phyloP scores from a whole-genome alignment of 345 rosid genomes.

The Sisymbrium altissimum region DNA sequence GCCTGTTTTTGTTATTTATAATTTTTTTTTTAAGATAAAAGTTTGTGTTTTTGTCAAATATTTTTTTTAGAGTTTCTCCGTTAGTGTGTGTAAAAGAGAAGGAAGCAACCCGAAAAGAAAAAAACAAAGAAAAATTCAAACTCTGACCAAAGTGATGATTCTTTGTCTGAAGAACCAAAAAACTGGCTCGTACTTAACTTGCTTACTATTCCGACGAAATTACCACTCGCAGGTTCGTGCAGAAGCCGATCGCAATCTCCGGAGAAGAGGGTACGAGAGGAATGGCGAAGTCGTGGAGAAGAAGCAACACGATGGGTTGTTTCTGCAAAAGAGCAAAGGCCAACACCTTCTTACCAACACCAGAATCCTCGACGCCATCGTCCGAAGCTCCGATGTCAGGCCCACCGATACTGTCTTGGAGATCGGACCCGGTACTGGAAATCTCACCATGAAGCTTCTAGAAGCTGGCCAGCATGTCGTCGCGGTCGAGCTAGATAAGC shows the following conservation, averaged over 20 bases:
- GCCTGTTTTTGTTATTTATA: no score
- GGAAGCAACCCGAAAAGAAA: neutral
- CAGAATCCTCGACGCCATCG: conserved; percentile 68
- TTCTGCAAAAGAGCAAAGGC: conserved; percentile 73
- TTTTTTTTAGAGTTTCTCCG: no score
- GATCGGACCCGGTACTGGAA: conserved; percentile 93
- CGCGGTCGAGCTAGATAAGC: conserved; percentile 68
- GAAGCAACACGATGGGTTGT: conserved; percentile 37
- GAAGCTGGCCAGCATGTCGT: conserved; percentile 54
- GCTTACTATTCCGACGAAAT: conserved; percentile 20
- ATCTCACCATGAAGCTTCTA: conserved; percentile 81
- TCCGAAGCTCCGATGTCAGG: conserved; percentile 46
- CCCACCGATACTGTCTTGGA: conserved; percentile 70
- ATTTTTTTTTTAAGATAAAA: no score
- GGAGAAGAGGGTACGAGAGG: conserved; percentile 7
- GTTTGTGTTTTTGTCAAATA: no score
- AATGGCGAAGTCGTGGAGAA: neutral
- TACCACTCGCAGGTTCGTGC: conserved; percentile 19
- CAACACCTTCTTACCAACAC: conserved; percentile 90
- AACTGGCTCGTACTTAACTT: conserved; percentile 6
- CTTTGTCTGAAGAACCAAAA: neutral
- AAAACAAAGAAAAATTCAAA: no score
- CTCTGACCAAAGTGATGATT: conserved; percentile 19
- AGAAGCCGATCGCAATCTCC: conserved; percentile 10
- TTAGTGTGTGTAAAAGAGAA: no score